phyloP scores from a whole-genome alignment of 2,329 filamentous ascomycete species.

The Talaromyces funiculosus region DNA sequence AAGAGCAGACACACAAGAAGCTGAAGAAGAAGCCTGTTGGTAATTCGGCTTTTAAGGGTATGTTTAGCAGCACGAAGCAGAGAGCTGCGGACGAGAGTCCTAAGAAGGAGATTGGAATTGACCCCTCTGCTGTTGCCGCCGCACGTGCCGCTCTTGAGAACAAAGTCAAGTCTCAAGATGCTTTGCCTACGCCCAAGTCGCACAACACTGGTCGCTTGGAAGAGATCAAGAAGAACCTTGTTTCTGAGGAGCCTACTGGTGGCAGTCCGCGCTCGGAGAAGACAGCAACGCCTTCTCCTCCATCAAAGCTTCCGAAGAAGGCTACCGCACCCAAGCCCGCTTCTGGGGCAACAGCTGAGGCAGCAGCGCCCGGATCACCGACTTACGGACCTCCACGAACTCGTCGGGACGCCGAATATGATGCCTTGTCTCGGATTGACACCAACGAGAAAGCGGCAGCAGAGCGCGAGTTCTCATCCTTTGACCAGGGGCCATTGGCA shows the following conservation, averaged over 20 bases:
- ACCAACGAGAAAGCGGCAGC: conserved; percentile 44
- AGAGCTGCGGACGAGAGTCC: conserved; percentile 25
- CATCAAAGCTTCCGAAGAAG: conserved; percentile 10
- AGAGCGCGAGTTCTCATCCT: conserved; percentile 54
- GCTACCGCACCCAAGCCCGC: conserved; percentile 9
- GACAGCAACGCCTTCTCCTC: conserved; percentile 4
- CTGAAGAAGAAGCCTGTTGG: conserved; percentile 37
- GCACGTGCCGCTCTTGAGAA: conserved; percentile 39
- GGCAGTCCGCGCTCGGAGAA: neutral
- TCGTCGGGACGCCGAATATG: conserved; percentile 49
- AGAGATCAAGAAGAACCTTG: conserved; percentile 28
- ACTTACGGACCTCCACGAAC: conserved; percentile 30
- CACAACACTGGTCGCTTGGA: conserved; percentile 22
- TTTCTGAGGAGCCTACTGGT: conserved; percentile 13
- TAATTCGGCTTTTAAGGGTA: conserved; percentile 39
- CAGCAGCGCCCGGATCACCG: conserved; percentile 22
- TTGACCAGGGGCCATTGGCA: conserved; percentile 81
- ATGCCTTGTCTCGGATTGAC: conserved; percentile 56
- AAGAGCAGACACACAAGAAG: conserved; percentile 33
- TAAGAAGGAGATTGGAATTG: conserved; percentile 29
- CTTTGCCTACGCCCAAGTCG: conserved; percentile 13
- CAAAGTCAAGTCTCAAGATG: conserved; percentile 30
- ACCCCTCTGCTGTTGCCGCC: conserved; percentile 36
- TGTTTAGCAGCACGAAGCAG: conserved; percentile 39
- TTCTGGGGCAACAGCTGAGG: conserved; percentile 23